Evolutionary conservation across 352 stramenopile species (phyloP), one percentile per base, ranked within the genome.

Genomic region (Pythium folliculosum): DNA sequence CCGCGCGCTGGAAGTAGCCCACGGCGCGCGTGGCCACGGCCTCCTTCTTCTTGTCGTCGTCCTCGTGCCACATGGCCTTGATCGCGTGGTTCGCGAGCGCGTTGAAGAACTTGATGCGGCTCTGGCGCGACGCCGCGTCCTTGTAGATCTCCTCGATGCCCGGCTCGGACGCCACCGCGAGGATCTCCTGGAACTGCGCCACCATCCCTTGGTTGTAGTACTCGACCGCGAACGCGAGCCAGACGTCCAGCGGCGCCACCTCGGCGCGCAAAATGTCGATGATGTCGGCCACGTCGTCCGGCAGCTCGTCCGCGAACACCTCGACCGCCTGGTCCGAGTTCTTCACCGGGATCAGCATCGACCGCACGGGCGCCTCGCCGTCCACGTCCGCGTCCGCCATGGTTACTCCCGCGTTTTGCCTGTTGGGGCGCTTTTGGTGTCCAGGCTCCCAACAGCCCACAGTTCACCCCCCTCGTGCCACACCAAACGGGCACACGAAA

Each of bases 201-300:
- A 92, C 78, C 47, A 83, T 71, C 13, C 88, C 86, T 59, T 96
- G 88, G 60, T 94, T 93, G 71, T 95, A 96, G 67, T 95, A 96
- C 71, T 96, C 88, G 57, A 96, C 84, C 76, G 91, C 91, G 71
- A 97, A 95, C 60, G 94, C 83, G 54, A 97, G 81, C 91, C 91
- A 97, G 27, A 97, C 89, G 65, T 96, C 80, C 51, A 97, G 78
- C 63, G 91, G 90, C 67, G 91, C 91, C 52, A 97, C 87, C 68
- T 97, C 91, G 4, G 91, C 91, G 58, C 91, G 87, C 54, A 97
- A 69, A 47, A 97, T 96, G 63, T 96, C 90, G 65, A 97, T 95
- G 65, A 97, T 95, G 66, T 97, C 89, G 72, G 95, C 96, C 10
- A 95, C 88, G 60, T 97, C 90, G 21, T 92, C 86, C 0, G 90